Evolutionary conservation across 208 protist genomes (phyloP).

Genomic region (Crithidia sp.): DNA sequence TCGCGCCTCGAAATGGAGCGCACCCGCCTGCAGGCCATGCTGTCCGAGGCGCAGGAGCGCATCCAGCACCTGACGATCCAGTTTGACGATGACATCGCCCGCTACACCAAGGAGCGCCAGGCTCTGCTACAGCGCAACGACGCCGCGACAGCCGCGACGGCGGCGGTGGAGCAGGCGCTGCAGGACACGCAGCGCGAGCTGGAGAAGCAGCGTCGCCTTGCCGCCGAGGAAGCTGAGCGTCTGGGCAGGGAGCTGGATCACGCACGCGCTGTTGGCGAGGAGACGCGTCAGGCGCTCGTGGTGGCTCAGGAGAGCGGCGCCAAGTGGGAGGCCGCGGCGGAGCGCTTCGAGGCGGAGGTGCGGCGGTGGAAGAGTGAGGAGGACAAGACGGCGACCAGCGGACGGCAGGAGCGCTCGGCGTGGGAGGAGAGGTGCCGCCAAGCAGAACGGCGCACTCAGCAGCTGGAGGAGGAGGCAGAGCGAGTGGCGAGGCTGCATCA

Average conservation of each 20-base stretch:
- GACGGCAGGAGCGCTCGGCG: conserved; percentile 33
- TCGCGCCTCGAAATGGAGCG: conserved; percentile 63
- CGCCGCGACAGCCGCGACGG: conserved; percentile 26
- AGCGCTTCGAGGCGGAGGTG: conserved; percentile 43
- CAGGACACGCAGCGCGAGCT: conserved; percentile 37
- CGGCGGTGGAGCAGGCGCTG: conserved; percentile 33
- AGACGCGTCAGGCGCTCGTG: conserved; percentile 13
- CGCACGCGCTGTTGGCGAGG: conserved; percentile 16
- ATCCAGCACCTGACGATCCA: conserved; percentile 50
- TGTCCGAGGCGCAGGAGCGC: conserved; percentile 63
- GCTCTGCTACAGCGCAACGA: conserved; percentile 48
- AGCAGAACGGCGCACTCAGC: conserved; percentile 43
- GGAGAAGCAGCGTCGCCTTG: conserved; percentile 36
- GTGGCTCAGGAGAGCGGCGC: conserved; percentile 27
- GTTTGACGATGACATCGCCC: conserved; percentile 53
- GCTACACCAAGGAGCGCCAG: conserved; percentile 49
- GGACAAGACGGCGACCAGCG: conserved; percentile 34
- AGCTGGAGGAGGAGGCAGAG: conserved; percentile 44
- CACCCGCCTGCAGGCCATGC: conserved; percentile 56
- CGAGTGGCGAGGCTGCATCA: conserved; percentile 23
- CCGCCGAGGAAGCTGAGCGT: conserved; percentile 31
- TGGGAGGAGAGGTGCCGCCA: conserved; percentile 49
- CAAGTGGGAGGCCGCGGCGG: conserved; percentile 38
- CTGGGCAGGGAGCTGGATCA: conserved; percentile 26
- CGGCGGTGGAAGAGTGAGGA: conserved; percentile 60